These are phyloP conservation scores for Astragalus membranaceus DNA, from an alignment of 306 rosid genomes.

Conservation along the genomic window DNA sequence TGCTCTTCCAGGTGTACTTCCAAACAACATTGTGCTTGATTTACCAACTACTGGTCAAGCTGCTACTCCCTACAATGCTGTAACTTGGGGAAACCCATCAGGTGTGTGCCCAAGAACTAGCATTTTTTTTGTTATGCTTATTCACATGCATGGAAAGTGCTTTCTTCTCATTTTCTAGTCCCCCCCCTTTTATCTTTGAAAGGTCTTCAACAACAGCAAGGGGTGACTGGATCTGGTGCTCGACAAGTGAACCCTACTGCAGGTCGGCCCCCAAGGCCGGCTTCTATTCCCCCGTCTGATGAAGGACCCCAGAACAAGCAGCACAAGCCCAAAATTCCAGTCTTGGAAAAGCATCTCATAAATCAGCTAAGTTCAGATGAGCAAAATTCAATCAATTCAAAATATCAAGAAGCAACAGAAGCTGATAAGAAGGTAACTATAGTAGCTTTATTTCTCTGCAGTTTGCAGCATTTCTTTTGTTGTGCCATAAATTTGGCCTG, in stretches of 20 bases:
- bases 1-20: slow-evolving; percentile 74
- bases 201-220: slow-evolving; percentile 70
- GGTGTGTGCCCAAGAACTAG: slow-evolving; percentile 38
- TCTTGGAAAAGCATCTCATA: slow-evolving; percentile 78
- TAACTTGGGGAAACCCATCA: slow-evolving; percentile 63
- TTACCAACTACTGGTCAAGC: slow-evolving; percentile 57
- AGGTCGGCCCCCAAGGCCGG: slow-evolving; percentile 66
- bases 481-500: slow-evolving; percentile 1
- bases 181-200: slow-evolving; percentile 21
- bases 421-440: slow-evolving; percentile 74
- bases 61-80: slow-evolving; percentile 34
- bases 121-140: not conserved
- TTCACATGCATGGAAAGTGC: slow-evolving; percentile 3
- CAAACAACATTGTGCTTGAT: slow-evolving; percentile 63
- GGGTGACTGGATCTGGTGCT: slow-evolving; percentile 51
- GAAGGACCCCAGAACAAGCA: slow-evolving; percentile 46
- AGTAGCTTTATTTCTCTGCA: slow-evolving; percentile 8
- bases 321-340: slow-evolving; percentile 67
- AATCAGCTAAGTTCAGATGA: slow-evolving; percentile 84
- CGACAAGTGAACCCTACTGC: slow-evolving; percentile 37
- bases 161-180: slow-evolving; percentile 17
- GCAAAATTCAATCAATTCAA: slow-evolving; percentile 62
- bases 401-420: slow-evolving; percentile 79
- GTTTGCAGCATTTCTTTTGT: not conserved
- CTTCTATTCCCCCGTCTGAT: slow-evolving; percentile 47